Conservation (phyloP, 257 asterid species). For the Primulina huaijiensis region DNA sequence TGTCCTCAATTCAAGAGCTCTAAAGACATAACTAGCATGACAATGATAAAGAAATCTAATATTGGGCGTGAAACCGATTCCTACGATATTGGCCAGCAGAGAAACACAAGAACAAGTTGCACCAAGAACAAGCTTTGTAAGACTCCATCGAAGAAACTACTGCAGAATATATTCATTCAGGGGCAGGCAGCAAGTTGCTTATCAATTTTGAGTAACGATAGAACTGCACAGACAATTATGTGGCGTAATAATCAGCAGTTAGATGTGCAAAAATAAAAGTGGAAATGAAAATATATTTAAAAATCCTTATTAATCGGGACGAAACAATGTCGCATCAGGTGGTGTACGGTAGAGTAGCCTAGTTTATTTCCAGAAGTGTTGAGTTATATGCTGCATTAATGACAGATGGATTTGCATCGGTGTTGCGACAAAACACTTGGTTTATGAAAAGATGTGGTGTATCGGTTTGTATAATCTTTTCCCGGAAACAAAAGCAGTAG, state of each 20-base stretch:
- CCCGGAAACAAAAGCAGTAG: not conserved
- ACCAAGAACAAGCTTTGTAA: not conserved
- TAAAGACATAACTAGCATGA: not conserved
- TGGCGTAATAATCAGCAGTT: not conserved
- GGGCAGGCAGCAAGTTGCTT: conserved; percentile 38
- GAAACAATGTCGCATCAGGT: not conserved
- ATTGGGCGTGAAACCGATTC: not conserved
- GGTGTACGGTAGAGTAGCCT: not conserved
- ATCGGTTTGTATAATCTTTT: too few relatives aligned
- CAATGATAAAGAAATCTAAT: too few relatives aligned
- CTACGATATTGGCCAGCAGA: not conserved
- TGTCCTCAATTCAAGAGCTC: not conserved
- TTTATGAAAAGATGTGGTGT: not conserved
- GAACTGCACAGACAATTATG: conserved; percentile 46
- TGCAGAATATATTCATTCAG: conserved; percentile 18
- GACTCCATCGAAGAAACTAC: not conserved
- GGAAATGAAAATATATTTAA: too few relatives aligned
- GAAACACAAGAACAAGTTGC: not conserved
- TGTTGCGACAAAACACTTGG: not conserved
- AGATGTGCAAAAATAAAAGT: not conserved
- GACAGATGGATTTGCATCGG: too few relatives aligned
- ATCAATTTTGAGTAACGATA: conserved; percentile 44
- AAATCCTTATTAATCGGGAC: not conserved
- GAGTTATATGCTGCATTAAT: not conserved
- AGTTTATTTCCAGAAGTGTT: not conserved